Evolutionary conservation across 306 rosid species (phyloP).

Genomic region (Hippophae rhamnoides): DNA sequence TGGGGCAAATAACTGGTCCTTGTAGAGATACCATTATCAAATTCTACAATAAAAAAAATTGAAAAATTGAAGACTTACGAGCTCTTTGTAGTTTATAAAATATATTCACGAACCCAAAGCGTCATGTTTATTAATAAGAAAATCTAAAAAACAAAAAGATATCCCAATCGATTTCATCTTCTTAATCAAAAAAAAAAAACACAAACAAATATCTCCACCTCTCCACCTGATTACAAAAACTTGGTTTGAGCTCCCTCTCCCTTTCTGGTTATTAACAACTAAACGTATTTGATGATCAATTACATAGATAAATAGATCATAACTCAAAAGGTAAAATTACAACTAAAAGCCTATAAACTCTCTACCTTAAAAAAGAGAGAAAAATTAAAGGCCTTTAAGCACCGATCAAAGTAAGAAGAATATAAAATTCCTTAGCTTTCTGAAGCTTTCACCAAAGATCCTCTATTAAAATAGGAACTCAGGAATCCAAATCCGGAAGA

Average conservation of each 20-base stretch:
- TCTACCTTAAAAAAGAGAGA: constrained; percentile 19
- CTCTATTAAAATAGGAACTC: constrained; percentile 8
- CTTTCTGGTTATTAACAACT: no score
- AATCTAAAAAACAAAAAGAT: no score
- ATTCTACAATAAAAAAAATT: neutral
- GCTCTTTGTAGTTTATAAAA: neutral
- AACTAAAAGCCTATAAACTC: constrained; percentile 16
- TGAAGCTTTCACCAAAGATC: constrained; percentile 1
- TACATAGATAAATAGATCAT: neutral
- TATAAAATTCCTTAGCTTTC: neutral
- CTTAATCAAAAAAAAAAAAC: no score
- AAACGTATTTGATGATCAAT: neutral
- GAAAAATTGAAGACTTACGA: neutral
- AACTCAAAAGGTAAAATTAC: constrained; percentile 15
- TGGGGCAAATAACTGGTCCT: constrained; percentile 80
- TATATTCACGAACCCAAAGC: no score
- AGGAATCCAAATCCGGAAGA: constrained; percentile 7
- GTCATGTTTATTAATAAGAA: no score
- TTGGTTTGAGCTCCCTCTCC: neutral
- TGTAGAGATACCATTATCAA: constrained; percentile 58
- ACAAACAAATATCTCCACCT: neutral
- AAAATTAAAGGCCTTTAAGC: constrained; percentile 17
- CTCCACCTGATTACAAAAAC: neutral
- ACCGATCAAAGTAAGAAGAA: constrained; percentile 31
- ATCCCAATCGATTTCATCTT: no score